Percentiles rank a stretch among this genome's conserved stretches.
Conservation (phyloP, 306 rosid species). For the Clitoria ternatea region DNA sequence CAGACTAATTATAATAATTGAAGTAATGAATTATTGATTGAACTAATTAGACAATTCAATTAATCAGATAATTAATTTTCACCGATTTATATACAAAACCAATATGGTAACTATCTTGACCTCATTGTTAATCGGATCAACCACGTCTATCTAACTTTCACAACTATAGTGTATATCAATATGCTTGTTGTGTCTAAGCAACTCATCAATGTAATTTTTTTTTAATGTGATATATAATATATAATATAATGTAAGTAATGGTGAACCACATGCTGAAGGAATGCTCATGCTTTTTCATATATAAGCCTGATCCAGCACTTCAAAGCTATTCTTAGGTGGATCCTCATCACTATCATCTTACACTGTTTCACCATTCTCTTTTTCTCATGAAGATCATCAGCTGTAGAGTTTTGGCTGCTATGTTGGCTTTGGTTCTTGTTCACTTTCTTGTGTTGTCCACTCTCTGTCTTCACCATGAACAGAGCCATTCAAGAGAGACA, state of each 20-base stretch:
- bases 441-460: conserved; percentile 30
- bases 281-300: conserved; percentile 22
- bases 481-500: conserved; percentile 16
- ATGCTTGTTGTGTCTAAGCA: neutral
- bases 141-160: no score
- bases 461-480: conserved; percentile 30
- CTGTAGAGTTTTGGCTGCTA: conserved; percentile 23
- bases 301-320: conserved; percentile 32
- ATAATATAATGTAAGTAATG: conserved; percentile 18
- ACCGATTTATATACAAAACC: no score
- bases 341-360: no score
- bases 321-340: neutral
- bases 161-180: neutral
- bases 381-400: conserved; percentile 35
- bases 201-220: neutral
- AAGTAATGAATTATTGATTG: no score
- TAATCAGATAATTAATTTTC: no score
- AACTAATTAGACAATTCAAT: no score
- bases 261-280: conserved; percentile 47
- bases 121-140: no score
- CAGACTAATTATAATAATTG: no score
- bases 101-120: no score
- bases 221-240: neutral
- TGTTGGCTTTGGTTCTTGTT: conserved; percentile 38
- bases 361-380: conserved; percentile 15